Evolutionary conservation across 1,284 basidiomycete species (phyloP).

Genomic region (Fomitopsis betulina): DNA sequence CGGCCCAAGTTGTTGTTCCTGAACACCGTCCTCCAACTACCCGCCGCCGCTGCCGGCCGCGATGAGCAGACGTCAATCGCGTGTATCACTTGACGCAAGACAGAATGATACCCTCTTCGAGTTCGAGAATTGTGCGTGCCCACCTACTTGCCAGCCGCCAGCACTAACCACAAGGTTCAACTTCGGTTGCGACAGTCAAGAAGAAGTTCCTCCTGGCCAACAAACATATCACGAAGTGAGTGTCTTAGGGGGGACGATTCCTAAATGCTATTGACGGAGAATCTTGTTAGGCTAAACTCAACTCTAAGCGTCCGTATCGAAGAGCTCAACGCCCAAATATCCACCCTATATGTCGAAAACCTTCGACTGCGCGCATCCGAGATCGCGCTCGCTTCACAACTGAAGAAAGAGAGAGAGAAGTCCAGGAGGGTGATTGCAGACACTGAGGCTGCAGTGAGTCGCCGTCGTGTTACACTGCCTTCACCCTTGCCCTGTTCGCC

Average conservation of each 20-base stretch:
- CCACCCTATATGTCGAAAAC: constrained; percentile 75
- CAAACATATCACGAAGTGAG: constrained; percentile 82
- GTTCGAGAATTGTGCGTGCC: constrained; percentile 72
- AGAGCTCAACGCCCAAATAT: constrained; percentile 77
- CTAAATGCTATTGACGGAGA: constrained; percentile 1
- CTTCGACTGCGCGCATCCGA: constrained; percentile 73
- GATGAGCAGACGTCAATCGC: constrained; percentile 80
- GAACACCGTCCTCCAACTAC: constrained; percentile 11
- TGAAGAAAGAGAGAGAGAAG: constrained; percentile 75
- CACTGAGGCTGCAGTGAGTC: constrained; percentile 67
- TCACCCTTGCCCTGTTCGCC: neutral
- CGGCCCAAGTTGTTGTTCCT: constrained; percentile 2
- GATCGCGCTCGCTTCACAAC: constrained; percentile 66
- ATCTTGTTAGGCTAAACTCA: constrained; percentile 64
- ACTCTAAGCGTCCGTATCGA: constrained; percentile 78
- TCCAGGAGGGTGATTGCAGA: constrained; percentile 65
- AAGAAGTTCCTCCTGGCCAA: constrained; percentile 86
- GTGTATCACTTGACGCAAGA: constrained; percentile 57
- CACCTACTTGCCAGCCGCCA: constrained; percentile 1
- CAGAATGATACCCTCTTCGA: constrained; percentile 78
- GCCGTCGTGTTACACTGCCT: neutral
- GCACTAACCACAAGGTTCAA: constrained; percentile 10
- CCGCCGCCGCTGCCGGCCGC: constrained; percentile 36
- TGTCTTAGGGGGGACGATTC: neutral
- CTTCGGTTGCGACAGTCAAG: constrained; percentile 55